Evolutionary conservation across 768 basidiomycete species (phyloP), one percentile per base, ranked within the genome.

Genomic region (Saitozyma podzolica): DNA sequence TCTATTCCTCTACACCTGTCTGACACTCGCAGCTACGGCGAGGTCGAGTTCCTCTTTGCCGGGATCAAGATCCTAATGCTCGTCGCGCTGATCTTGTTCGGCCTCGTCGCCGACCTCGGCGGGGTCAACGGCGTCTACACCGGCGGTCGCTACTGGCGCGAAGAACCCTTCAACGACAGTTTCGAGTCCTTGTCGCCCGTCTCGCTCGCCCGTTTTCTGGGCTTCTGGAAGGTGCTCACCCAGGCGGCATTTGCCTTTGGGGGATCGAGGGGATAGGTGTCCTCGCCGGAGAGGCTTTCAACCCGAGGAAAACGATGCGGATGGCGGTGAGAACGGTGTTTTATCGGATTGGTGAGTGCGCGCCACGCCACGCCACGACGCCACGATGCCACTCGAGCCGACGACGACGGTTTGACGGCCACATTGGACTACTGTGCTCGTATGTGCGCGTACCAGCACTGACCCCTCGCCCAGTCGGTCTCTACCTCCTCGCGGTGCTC

Each of bases 261-360:
- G 9, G 56, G 20, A 58, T 68, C 19, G 54, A 66, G 50, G 40
- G 47, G 19, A 67, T 74, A 41, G 65, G 61, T 13, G 56, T 72
- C 17, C 64, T 68, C 13, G 73, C 73, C 50, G 73, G 68, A 50
- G 73, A 74, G 59, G 66, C 63, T 0, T 65, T 67, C 54, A 74
- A 74, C 48, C 70, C 73, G 14, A 59, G 69, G 14, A 55, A 64
- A 1, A 54, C 70, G 14, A 53, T 74, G n/a, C 42, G 66, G 39
- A 69, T 66, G 61, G 73, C 56, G 8, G 56, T 58, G 47, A 9
- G 56, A 45, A 58, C 8, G 17, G 54, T 74, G 45, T 72, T 74
- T 51, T 72, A 61, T 59, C 63, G 76, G 6, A 68, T 77, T 51
- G 29, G 29, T 29, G 29, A 29, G 29, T 29, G 29, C 29, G 29